phyloP scores from a whole-genome alignment of 768 basidiomycete genomes.

The Boletus rufocinnamomeus region DNA sequence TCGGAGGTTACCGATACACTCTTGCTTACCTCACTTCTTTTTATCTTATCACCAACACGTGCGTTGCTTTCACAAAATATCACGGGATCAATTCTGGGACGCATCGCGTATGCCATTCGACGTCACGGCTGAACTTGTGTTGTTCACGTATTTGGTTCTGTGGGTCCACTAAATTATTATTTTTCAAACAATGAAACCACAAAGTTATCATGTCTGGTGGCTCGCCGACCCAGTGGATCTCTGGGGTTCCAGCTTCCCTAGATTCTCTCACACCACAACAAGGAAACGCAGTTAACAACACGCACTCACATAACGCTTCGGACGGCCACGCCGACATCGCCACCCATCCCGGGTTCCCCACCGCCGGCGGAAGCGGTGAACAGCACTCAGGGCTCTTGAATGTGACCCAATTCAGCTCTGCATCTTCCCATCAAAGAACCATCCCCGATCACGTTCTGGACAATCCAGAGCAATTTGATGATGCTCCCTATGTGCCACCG shows the following conservation, averaged over 20 bases:
- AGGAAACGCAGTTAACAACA: slow-evolving; percentile 10
- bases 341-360: slow-evolving; percentile 14
- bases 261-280: slow-evolving; percentile 19
- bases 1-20: slow-evolving; percentile 20
- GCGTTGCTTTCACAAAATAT: not conserved
- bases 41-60: slow-evolving; percentile 30
- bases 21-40: slow-evolving; percentile 19
- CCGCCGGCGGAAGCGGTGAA: slow-evolving; percentile 16
- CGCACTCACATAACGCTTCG: slow-evolving; percentile 17
- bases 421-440: slow-evolving; percentile 16
- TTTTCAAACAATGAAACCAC: slow-evolving; percentile 32
- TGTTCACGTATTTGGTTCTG: slow-evolving; percentile 36
- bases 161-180: slow-evolving; percentile 33
- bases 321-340: slow-evolving; percentile 25
- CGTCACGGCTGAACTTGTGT: slow-evolving; percentile 15
- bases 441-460: slow-evolving; percentile 13
- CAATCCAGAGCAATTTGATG: slow-evolving; percentile 26
- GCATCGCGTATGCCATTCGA: slow-evolving; percentile 16
- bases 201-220: slow-evolving; percentile 30
- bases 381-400: slow-evolving; percentile 14
- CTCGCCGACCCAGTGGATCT: slow-evolving; percentile 17
- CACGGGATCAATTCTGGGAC: slow-evolving; percentile 14
- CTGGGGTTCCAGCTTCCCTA: slow-evolving; percentile 9
- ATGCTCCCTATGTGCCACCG: slow-evolving; percentile 34
- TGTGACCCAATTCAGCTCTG: slow-evolving; percentile 13